Evolutionary conservation across 2,329 filamentous ascomycete species (phyloP), one percentile per base, ranked within the genome.

Genomic region (Aureobasidium vineae): DNA sequence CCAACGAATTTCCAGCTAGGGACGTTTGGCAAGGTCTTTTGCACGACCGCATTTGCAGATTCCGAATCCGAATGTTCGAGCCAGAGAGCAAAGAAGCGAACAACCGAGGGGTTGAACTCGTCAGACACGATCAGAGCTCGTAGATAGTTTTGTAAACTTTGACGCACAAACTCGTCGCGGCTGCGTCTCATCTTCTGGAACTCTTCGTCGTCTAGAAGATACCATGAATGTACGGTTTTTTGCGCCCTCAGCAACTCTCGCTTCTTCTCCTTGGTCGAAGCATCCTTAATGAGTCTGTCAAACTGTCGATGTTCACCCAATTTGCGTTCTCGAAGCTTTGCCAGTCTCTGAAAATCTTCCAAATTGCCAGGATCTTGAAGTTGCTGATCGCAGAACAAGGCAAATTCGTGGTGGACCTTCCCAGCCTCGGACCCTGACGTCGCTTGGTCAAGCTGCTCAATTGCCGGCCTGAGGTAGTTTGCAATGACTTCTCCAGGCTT

Each of bases 21-120:
- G 0, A 98, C 94, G 61, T 86, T 82, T 4, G 81, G 78, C 19
- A 99, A 81, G 73, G 92, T 81, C 67, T 85, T 86, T 65, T 81
- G 81, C 23, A 97, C 92, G 1, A 91, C 88, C 54, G 85, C 84
- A 72, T 97, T 98, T 3, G 92, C 91, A 33, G 86, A 83, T 5
- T 86, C 82, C 67, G 90, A 89, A n/a, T 87, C 86, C 0, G 91
- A 90, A 68, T 93, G 87, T 74, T 97, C 92, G 11, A 99, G 85
- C 95, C 95, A 99, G 21, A 99, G 80, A 0, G 95, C 91, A 65
- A 93, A 93, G 75, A 99, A 97, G 1, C 95, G 90, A 63, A 99
- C 84, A 3, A 92, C 90, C 73, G 97, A 92, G 70, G 92, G 92
- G 73, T 97, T 90, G 77, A 96, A 90, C 40, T 90, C 87, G 72